Base-by-base conservation (phyloP, 202 grass and related monocot species). In the Cymbopogon flexuosus region DNA sequence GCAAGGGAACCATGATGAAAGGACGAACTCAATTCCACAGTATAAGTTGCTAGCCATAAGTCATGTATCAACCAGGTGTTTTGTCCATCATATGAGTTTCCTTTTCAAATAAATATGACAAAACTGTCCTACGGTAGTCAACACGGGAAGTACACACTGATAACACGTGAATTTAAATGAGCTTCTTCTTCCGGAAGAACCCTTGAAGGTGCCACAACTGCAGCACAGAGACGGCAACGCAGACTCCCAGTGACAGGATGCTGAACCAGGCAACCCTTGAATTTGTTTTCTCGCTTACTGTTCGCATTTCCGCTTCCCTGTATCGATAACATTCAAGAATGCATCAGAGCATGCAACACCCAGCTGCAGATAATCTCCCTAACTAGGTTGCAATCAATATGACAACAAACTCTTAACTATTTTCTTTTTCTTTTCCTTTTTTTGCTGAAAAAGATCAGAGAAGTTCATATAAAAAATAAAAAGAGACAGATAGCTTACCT, bases 111-210 rank as follows among this genome's bases (percentile, higher is more conserved):
- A 86, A 79, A 75, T 8, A 70, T 37, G 35, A 70, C 79, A 89
- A 83, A 86, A 89, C 9, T 86, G 74, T 41, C 62, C 62, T 83
- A 83, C 30, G 14, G 79, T 83, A 64, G 62, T 69, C 23, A 76
- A 90, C 74, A 73, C 24, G 39, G 45, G 68, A 70, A 77, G 71
- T 90, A 83, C 77, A 88, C 30, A 77, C 65, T 29, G 58, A 86
- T 76, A 65, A 58, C 73, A 80, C n/a, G 30, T 52, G 16, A 47
- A 86, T 66, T 86, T 88, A 94, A 58, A 97, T 97, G 51, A 97
- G 91, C 83, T 97, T 97, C 91, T 97, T 97, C 94, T 97, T 97
- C 79, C 75, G 83, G 85, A 97, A 97, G 82, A 88, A 97, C 0
- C 94, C 87, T 87, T 97, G 87, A 41, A 97, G 88, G 65, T 97